A percentile compares a stretch with the other conserved stretches of the same genome.
These are phyloP conservation scores for Exophiala sideris DNA, from an alignment of 2,329 filamentous ascomycete species.

Conservation along the genomic window DNA sequence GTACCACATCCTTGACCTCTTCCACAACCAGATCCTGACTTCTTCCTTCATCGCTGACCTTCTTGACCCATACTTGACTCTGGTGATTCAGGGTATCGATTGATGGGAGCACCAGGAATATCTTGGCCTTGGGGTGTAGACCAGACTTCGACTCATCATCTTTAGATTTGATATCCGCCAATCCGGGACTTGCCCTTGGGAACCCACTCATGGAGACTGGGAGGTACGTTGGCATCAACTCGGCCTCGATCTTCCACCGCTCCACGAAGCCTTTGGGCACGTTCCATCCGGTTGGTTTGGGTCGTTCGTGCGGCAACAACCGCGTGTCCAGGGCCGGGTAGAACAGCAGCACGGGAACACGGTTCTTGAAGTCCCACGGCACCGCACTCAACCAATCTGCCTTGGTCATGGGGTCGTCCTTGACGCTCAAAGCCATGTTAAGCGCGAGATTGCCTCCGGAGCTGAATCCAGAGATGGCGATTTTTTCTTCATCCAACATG, in stretches of 20 bases:
- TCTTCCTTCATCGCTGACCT: constrained; percentile 23
- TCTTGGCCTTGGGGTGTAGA: constrained; percentile 26
- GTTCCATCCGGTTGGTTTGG: constrained; percentile 22
- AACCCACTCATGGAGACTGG: constrained; percentile 14
- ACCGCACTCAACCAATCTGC: constrained; percentile 21
- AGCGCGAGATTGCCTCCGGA: constrained; percentile 48
- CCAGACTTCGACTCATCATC: constrained; percentile 6
- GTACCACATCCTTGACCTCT: constrained; percentile 24
- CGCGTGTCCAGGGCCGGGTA: constrained; percentile 28
- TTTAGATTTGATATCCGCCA: constrained; percentile 17
- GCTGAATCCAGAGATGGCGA: constrained; percentile 46
- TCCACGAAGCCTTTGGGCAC: constrained; percentile 22
- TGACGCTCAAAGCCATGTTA: constrained; percentile 24
- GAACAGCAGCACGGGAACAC: constrained; percentile 27
- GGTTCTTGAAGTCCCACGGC: constrained; percentile 16
- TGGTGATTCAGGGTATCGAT: constrained; percentile 25
- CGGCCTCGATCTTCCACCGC: constrained; percentile 23
- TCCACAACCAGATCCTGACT: constrained; percentile 21
- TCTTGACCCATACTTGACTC: constrained; percentile 25
- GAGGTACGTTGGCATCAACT: constrained; percentile 30
- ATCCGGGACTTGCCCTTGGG: constrained; percentile 25
- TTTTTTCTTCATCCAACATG: constrained; percentile 35
- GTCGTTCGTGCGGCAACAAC: constrained; percentile 25
- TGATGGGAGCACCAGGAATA: constrained; percentile 26
- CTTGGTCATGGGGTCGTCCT: constrained; percentile 19